Evolutionary conservation across 2,329 filamentous ascomycete species (phyloP).

Genomic region (Diaporthe batatas): DNA sequence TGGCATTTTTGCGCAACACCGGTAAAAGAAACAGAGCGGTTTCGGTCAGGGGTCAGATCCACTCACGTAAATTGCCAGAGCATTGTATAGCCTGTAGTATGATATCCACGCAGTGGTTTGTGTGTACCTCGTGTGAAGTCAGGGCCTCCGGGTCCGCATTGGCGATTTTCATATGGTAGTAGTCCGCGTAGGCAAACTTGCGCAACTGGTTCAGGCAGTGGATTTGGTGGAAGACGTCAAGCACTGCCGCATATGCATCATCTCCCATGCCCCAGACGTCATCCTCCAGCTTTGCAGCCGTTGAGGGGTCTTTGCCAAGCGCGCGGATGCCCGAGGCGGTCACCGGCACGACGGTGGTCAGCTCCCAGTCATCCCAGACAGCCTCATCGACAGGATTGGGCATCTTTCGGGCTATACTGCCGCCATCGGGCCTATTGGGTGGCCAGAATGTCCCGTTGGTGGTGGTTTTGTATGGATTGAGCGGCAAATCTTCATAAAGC

Average conservation of each 20-base stretch:
- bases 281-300: conserved; percentile 47
- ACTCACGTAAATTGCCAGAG: conserved; percentile 48
- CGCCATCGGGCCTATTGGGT: conserved; percentile 1
- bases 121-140: conserved; percentile 46
- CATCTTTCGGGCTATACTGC: conserved; percentile 39
- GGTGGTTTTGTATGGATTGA: conserved; percentile 3
- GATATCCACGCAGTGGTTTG: conserved; percentile 54
- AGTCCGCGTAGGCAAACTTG: conserved; percentile 46
- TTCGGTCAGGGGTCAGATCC: too few species aligned
- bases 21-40: too few species aligned
- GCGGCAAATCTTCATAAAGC: not conserved
- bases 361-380: conserved; percentile 50
- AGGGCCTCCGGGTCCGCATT: conserved; percentile 39
- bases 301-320: conserved; percentile 51
- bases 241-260: conserved; percentile 50
- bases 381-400: conserved; percentile 49
- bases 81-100: conserved; percentile 52
- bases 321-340: conserved; percentile 47
- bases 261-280: conserved; percentile 50
- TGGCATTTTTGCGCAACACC: too few species aligned
- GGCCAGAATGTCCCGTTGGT: conserved; percentile 31
- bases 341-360: conserved; percentile 47
- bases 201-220: conserved; percentile 53
- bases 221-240: conserved; percentile 52
- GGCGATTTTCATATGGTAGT: conserved; percentile 45